Base-by-base conservation (phyloP, 805 yeast genomes). In the Ogataea neopini region DNA sequence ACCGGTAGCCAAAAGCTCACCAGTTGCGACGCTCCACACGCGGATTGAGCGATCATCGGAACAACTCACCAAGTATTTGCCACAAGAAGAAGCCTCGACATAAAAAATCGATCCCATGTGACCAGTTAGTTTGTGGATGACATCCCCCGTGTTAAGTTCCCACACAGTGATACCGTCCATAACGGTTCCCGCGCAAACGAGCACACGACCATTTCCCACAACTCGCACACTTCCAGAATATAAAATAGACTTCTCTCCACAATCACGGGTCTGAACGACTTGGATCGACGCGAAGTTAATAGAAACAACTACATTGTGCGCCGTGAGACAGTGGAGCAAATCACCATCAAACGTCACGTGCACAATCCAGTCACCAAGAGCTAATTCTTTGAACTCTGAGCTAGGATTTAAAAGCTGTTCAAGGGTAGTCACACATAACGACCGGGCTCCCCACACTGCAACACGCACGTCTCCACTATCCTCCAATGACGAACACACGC, bases 51-150 rank as follows among this genome's bases (percentile, higher is more conserved):
- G 75, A 62, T 92, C 99, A 65, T 94, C 98, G 0, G 98, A 92
- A 63, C 99, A 94, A 41, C 92, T 83, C 1, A 84, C 81, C 6
- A 88, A 68, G 47, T 68, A 73, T 38, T 69, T 62, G 4, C 85
- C 88, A 44, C 75, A 70, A 0, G 62, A 51, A 49, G 88, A 86
- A 28, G 86, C 71, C 14, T 75, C 74, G 4, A 90, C 90, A 23
- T 86, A 87, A 66, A 94, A 92, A 23, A 92, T 90, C 0, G 97
- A 87, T 2, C 99, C 99, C 63, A 85, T 90, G 68, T 94, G 99
- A 0, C 84, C 86, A 0, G 76, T 75, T 43, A 92, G 70, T 30
- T 75, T 76, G 56, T 82, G 80, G 2, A 80, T 19, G 7, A 84
- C 69, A 25, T 69, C 37, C 1, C 67, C 52, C 3, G 67, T 56